Conservation (phyloP, 2,329 filamentous ascomycete genomes). For the Sarocladium strictum region DNA sequence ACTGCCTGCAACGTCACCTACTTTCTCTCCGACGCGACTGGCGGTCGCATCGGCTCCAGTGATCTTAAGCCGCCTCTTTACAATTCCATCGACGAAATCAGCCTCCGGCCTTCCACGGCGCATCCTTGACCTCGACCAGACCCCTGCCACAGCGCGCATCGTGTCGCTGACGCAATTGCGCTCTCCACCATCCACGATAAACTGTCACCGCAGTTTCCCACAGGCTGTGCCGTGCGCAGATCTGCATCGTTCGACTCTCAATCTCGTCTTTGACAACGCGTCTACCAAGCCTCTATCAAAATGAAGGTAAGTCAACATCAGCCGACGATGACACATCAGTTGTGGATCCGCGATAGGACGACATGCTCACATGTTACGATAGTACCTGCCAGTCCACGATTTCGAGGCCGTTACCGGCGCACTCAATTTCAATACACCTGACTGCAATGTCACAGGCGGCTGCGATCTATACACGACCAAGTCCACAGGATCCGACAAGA, state of each 20-base stretch:
- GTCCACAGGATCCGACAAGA: conserved; percentile 91
- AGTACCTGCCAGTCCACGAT: conserved; percentile 89
- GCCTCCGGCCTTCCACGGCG: no score
- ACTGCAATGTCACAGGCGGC: conserved; percentile 85
- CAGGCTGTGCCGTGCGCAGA: neutral
- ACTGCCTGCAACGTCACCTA: neutral
- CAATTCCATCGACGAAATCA: neutral
- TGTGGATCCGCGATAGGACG: neutral
- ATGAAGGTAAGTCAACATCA: conserved; percentile 30
- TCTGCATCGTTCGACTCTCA: neutral
- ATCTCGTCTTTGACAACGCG: neutral
- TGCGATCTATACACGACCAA: conserved; percentile 98
- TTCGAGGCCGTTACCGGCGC: conserved; percentile 89
- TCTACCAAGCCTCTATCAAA: conserved; percentile 12
- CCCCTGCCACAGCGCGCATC: conserved; percentile 24
- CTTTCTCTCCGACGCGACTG: neutral
- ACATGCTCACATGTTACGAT: neutral
- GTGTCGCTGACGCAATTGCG: conserved; percentile 26
- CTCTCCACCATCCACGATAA: conserved; percentile 7
- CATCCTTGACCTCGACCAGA: neutral
- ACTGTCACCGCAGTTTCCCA: neutral
- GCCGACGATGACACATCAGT: conserved; percentile 3
- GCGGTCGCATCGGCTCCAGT: neutral
- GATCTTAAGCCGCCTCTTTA: neutral
- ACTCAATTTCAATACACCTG: conserved; percentile 91